Base-by-base conservation (phyloP, 2,329 filamentous ascomycete genomes). In the Colletotrichum lentis region DNA sequence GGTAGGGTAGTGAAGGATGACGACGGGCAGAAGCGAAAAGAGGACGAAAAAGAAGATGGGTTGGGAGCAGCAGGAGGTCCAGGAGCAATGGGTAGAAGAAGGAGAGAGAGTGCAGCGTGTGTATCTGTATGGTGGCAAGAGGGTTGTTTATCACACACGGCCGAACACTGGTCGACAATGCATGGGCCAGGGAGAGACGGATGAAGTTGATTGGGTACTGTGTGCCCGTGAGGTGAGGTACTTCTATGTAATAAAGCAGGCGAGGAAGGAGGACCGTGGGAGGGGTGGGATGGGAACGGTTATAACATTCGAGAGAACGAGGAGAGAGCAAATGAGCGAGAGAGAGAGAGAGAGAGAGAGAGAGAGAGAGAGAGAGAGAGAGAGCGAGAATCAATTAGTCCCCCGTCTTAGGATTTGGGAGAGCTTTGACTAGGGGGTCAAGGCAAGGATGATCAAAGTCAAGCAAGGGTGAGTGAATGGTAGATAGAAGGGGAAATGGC, bases 111-210 rank as follows among this genome's bases (percentile, higher is more conserved):
- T 27, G 27, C 27, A 7, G 27, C 7, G 27, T 2, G 27, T 31
- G 27, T 31, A 31, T 31, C 27, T 31, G 62, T 63, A 52, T 43
- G 59, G 65, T 65, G 65, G 62, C 65, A 56, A 65, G 41, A 65
- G 27, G 44, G 35, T 55, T 59, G 44, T 20, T 55, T 59, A 60
- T 55, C 55, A 60, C 24, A 65, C 62, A 61, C 50, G 61, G 53
- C 44, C 62, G 53, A 46, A 46, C 62, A 64, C 35, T 64, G 59
- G 65, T 68, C 62, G 55, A 65, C 55, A 61, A 59, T 60, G 65
- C 65, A 65, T 55, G 65, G 62, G 44, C 55, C 65, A 56, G 55
- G 62, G 50, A 44, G 27, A 7, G 27, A 8, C 27, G 27, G 27
- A 14, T 41, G 44, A 22, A 35, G n/a, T 31, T 14, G 39, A 52